Evolutionary conservation across 140 eudicot genomes (phyloP), one percentile per base, ranked within the genome.

Genomic region (Stevia rebaudiana): DNA sequence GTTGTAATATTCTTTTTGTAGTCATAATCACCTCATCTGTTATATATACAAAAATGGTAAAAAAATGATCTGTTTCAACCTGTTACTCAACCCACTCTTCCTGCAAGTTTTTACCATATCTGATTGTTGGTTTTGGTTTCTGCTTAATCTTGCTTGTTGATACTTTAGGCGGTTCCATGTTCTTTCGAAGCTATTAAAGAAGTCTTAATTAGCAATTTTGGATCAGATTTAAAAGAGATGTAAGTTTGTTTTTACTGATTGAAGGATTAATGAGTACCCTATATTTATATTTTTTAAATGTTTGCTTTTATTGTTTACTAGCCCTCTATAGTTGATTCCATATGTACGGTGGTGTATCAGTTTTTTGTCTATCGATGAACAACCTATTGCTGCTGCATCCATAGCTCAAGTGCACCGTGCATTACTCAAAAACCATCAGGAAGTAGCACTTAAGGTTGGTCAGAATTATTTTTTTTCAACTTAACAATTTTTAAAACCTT

Each of bases 391-490:
- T 70, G 98, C 98, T 72, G 98, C 98, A 61, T 91, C 98, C 42
- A 87, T 91, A 69, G 96, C 96, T 75, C 98, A 91, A 81, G 98
- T 91, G 63, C 98, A 91, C 82, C 92, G 74, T 74, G 98, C 95
- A 67, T 47, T 82, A 18, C 74, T 87, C 73, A 82, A 80, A 76
- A 80, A 81, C 61, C 76, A 72, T 48, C 84, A 83, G 69, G 92
- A 91, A 83, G 96, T 87, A 42, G 98, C 91, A 72, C 92, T 91
- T 28, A 87, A 91, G 98, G 98, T 87, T 71, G 63, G 82, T 75
- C 31, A 36, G 12, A 24, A 12, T 23, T 6, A 16, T 11, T 24
- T 47, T 3, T 59, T 59, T 17, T 11, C 2, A 58, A 3, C 5
- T 59, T 36, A 59, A 17, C 6, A 36, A 10, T 37, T 37, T 37